A percentile compares a stretch with the other conserved stretches of the same genome.
These are phyloP conservation scores for Pseudoscleropodium purum DNA, from an alignment of 225 moss, liverwort and hornwort species.

Conservation along the genomic window DNA sequence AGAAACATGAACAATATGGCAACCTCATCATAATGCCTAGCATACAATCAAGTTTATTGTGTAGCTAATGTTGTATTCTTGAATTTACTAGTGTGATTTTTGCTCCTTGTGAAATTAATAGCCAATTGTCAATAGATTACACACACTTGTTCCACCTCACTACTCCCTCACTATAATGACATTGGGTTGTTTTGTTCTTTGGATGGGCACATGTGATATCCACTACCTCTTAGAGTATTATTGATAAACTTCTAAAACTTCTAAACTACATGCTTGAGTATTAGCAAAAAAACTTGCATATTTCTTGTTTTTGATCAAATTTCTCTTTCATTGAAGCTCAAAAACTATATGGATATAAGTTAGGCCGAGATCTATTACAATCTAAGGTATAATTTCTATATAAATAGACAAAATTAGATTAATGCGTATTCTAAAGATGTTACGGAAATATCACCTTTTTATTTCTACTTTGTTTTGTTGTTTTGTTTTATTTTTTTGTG, in stretches of 20 bases:
- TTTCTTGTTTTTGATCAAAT: neutral
- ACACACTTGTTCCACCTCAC: neutral
- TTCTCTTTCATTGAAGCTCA: neutral
- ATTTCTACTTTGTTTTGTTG: neutral
- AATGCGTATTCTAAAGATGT: too few species aligned
- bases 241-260: neutral
- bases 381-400: neutral
- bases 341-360: neutral
- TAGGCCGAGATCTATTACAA: neutral
- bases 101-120: neutral
- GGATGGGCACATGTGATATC: neutral
- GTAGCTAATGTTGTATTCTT: neutral
- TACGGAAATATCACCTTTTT: neutral
- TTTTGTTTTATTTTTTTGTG: neutral
- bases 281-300: neutral
- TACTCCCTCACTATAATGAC: neutral
- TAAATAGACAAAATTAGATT: neutral
- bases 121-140: neutral
- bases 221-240: neutral
- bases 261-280: neutral
- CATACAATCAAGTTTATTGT: neutral
- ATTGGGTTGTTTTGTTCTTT: neutral
- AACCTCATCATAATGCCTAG: accelerated
- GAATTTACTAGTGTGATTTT: neutral
- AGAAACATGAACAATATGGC: neutral